These are phyloP conservation scores for Paraphaeosphaeria minitans DNA, from an alignment of 2,329 filamentous ascomycete genomes.

Conservation along the genomic window DNA sequence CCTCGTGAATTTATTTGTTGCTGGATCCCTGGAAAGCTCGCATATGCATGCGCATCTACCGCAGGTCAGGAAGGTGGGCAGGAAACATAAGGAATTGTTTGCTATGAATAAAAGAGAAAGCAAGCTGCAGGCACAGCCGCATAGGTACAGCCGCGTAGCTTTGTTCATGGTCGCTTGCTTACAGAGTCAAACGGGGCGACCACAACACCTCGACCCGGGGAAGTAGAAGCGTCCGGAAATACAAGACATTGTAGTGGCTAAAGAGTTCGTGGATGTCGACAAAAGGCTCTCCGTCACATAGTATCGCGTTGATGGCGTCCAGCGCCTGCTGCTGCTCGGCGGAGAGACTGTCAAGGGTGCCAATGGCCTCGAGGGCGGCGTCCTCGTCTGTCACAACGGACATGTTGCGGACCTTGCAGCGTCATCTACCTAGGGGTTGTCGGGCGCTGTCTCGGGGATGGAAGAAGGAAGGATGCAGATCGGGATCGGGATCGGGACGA, in stretches of 20 bases:
- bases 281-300: conserved; percentile 47
- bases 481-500: conserved; percentile 12
- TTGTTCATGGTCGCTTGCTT: conserved; percentile 19
- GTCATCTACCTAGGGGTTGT: conserved; percentile 7
- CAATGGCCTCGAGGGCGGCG: conserved; percentile 47
- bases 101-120: not conserved
- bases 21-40: conserved; percentile 48
- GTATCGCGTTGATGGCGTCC: conserved; percentile 43
- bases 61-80: conserved; percentile 11
- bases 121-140: conserved; percentile 1
- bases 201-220: conserved; percentile 51
- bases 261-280: conserved; percentile 51
- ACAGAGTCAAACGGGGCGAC: conserved; percentile 52
- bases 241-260: conserved; percentile 48
- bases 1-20: conserved; percentile 44
- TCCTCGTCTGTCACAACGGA: conserved; percentile 49
- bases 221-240: conserved; percentile 49
- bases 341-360: conserved; percentile 40
- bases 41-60: conserved; percentile 52
- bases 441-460: conserved; percentile 6
- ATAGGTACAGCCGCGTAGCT: not conserved
- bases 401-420: conserved; percentile 34
- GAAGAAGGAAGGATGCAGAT: not conserved
- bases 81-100: conserved; percentile 5
- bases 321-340: conserved; percentile 42